These are phyloP conservation scores for Suhomyces kunorum DNA, from an alignment of 1,139 yeast genomes.

Conservation along the genomic window DNA sequence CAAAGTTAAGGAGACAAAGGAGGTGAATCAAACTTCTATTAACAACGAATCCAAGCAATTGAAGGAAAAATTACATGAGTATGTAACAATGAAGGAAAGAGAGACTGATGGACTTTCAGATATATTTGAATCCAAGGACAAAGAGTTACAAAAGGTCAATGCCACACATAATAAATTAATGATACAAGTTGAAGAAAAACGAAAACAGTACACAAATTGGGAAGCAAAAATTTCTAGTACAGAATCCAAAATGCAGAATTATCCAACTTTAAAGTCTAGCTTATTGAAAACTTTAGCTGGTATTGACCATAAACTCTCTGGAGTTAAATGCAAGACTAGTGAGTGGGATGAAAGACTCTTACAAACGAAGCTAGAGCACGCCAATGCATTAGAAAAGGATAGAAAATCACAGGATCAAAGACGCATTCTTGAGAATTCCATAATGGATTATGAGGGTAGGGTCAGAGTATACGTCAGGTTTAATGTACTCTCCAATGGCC, in stretches of 20 bases:
- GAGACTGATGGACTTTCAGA: constrained; percentile 21
- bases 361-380: constrained; percentile 11
- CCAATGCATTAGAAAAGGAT: too few species aligned
- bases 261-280: constrained; percentile 15
- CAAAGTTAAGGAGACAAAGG: constrained; percentile 17
- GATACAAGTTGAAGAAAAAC: constrained; percentile 2
- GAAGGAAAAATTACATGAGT: constrained; percentile 22
- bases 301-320: constrained; percentile 9
- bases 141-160: constrained; percentile 11
- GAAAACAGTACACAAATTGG: constrained; percentile 4
- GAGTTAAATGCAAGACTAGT: constrained; percentile 10
- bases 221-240: constrained; percentile 14
- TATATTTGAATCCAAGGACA: constrained; percentile 18
- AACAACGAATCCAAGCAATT: constrained; percentile 21
- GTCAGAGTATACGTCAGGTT: constrained; percentile 31
- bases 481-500: not conserved
- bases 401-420: constrained; percentile 30
- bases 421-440: constrained; percentile 52
- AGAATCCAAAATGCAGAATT: constrained; percentile 19
- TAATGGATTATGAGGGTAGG: constrained; percentile 48
- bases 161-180: constrained; percentile 11
- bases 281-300: constrained; percentile 2
- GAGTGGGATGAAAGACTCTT: constrained; percentile 16
- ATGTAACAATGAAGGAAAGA: constrained; percentile 17
- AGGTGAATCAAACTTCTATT: constrained; percentile 17